Evolutionary conservation across 345 rosid species (phyloP).

Genomic region (sweet orange (Citrus sinensis)): DNA sequence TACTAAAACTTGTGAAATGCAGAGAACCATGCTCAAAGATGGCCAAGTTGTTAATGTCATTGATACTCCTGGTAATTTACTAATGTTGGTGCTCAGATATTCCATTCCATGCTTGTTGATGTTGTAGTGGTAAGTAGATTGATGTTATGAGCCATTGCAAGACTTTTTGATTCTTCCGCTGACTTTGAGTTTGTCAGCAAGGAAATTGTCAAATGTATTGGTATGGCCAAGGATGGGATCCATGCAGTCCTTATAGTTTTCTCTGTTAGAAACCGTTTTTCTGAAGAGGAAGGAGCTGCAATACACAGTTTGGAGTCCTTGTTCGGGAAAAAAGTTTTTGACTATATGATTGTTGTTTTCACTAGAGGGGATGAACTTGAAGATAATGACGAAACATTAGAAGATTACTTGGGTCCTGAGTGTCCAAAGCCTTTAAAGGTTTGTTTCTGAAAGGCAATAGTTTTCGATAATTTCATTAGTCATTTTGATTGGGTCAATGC

Average conservation of each 20-base stretch:
- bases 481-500: no score
- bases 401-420: no score
- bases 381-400: no score
- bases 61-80: conserved; percentile 74
- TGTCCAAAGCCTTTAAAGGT: no score
- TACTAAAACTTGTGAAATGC: conserved; percentile 52
- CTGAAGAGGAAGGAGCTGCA: no score
- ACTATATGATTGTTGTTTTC: no score
- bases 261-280: no score
- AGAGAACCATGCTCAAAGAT: conserved; percentile 42
- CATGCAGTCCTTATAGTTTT: conserved; percentile 32
- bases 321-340: no score
- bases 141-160: conserved; percentile 30
- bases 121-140: neutral
- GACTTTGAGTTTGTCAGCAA: conserved; percentile 60
- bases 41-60: conserved; percentile 79
- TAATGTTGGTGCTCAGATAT: neutral
- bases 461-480: no score
- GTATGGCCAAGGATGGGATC: conserved; percentile 83
- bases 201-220: conserved; percentile 79
- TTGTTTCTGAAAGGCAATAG: no score
- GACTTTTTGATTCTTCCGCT: conserved; percentile 72
- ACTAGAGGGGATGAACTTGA: no score
- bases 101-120: neutral
- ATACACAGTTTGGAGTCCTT: no score